These are phyloP conservation scores for Ascomycota sp. DNA, from an alignment of 2,329 filamentous ascomycete genomes.

Conservation along the genomic window DNA sequence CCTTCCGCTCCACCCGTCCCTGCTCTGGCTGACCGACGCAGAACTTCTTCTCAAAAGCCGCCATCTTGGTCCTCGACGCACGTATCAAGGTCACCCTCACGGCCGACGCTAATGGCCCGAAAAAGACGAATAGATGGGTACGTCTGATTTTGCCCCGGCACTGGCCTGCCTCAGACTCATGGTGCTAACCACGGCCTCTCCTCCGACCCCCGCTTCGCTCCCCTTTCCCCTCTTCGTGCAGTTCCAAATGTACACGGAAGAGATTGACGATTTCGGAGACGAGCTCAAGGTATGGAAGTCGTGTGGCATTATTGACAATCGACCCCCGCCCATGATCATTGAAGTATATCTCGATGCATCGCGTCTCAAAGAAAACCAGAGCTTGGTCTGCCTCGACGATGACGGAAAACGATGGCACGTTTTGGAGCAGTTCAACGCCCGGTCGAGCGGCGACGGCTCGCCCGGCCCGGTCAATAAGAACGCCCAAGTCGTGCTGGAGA, in stretches of 20 bases:
- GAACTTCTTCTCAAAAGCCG: conserved; percentile 85
- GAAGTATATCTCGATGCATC: conserved; percentile 77
- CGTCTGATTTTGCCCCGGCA: conserved; percentile 11
- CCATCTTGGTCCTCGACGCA: conserved; percentile 64
- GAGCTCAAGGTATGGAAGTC: conserved; percentile 66
- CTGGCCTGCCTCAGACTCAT: too few relatives aligned
- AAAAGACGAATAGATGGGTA: conserved; percentile 76
- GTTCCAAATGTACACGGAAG: conserved; percentile 91
- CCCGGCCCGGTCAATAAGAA: conserved; percentile 22
- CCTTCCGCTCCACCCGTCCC: neutral
- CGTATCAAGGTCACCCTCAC: conserved; percentile 47
- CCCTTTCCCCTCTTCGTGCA: conserved; percentile 16
- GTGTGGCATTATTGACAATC: conserved; percentile 55
- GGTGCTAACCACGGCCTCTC: too few relatives aligned
- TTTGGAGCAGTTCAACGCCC: conserved; percentile 54
- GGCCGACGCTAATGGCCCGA: conserved; percentile 16
- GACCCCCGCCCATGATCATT: conserved; percentile 67
- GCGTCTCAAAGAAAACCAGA: conserved; percentile 63
- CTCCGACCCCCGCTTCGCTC: neutral
- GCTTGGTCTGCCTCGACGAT: conserved; percentile 72
- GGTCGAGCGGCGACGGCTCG: conserved; percentile 26
- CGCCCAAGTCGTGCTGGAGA: conserved; percentile 67
- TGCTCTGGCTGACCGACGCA: conserved; percentile 16
- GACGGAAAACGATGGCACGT: conserved; percentile 88
- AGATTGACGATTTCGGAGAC: conserved; percentile 71